Evolutionary conservation across 2,329 filamentous ascomycete genomes (phyloP).

Genomic region (Alternaria sp.): DNA sequence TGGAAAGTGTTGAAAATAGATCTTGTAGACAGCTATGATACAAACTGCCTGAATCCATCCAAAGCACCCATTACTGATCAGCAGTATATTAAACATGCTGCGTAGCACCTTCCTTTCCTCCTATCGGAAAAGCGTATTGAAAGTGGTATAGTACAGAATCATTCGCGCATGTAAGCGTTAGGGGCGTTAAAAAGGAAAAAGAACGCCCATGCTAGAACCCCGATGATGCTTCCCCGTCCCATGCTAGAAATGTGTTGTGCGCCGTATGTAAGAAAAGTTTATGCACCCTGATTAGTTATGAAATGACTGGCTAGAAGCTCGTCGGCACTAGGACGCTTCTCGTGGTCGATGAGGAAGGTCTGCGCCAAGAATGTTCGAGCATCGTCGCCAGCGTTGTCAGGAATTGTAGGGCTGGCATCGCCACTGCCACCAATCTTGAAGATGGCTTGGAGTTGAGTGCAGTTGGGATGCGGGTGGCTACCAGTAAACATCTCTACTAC

Average conservation of each 20-base stretch:
- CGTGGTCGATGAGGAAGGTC: constrained; percentile 96
- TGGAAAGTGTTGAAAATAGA: background rate
- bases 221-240: constrained; percentile 15
- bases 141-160: constrained; percentile 30
- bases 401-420: constrained; percentile 86
- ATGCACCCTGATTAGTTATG: constrained; percentile 69
- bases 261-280: constrained; percentile 15
- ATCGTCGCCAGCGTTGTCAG: constrained; percentile 84
- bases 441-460: constrained; percentile 95
- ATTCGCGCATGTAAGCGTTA: constrained; percentile 22
- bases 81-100: constrained; percentile 1
- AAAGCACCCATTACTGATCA: constrained; percentile 5
- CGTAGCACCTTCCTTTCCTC: background rate
- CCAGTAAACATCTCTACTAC: constrained; percentile 99
- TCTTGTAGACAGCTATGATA: constrained; percentile 4
- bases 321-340: constrained; percentile 88
- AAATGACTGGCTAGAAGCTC: constrained; percentile 87
- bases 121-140: constrained; percentile 6
- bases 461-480: constrained; percentile 94
- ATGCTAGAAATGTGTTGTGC: constrained; percentile 15
- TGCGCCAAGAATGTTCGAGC: constrained; percentile 82
- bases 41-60: background rate
- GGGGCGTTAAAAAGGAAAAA: constrained; percentile 13
- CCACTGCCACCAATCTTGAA: constrained; percentile 92
- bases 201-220: constrained; percentile 1